Conservation (phyloP, 805 yeast genomes). For the Priceomyces melissophilus region DNA sequence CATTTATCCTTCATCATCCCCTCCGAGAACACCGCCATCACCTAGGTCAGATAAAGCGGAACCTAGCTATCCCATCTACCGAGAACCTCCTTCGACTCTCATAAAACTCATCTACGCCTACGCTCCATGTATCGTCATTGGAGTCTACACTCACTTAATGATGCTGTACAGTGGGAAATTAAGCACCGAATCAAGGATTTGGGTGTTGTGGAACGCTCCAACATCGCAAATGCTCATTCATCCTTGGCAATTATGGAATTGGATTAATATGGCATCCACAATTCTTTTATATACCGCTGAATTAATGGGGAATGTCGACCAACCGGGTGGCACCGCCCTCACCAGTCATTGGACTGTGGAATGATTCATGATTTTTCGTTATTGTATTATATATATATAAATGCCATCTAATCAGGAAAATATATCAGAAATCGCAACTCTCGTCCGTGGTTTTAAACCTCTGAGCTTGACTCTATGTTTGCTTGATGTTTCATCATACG, state of each 20-base stretch:
- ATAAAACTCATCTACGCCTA: constrained; percentile 73
- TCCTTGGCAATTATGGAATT: constrained; percentile 97
- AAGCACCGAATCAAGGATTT: constrained; percentile 56
- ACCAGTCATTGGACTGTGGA: constrained; percentile 39
- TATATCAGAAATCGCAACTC: constrained; percentile 55
- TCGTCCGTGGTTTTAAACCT: constrained; percentile 57
- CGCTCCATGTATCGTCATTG: constrained; percentile 90
- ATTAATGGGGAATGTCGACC: constrained; percentile 43
- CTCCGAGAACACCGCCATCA: constrained; percentile 41
- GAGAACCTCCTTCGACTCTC: constrained; percentile 29
- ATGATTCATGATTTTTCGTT: constrained; percentile 2
- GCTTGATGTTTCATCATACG: constrained; percentile 70
- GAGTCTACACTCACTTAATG: constrained; percentile 91
- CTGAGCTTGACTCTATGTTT: constrained; percentile 93
- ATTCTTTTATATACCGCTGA: constrained; percentile 79
- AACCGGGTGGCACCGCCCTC: constrained; percentile 30
- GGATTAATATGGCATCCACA: constrained; percentile 86
- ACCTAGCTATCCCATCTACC: constrained; percentile 6
- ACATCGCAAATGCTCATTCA: constrained; percentile 33
- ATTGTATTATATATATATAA: constrained; percentile 3
- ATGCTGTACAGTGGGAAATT: constrained; percentile 81
- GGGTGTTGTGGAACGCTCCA: constrained; percentile 49
- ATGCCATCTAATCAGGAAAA: constrained; percentile 1
- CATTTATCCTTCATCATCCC: constrained; percentile 28
- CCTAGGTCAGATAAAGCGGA: constrained; percentile 17